phyloP scores from a whole-genome alignment of 345 rosid genomes.

The Murraya koenigii region DNA sequence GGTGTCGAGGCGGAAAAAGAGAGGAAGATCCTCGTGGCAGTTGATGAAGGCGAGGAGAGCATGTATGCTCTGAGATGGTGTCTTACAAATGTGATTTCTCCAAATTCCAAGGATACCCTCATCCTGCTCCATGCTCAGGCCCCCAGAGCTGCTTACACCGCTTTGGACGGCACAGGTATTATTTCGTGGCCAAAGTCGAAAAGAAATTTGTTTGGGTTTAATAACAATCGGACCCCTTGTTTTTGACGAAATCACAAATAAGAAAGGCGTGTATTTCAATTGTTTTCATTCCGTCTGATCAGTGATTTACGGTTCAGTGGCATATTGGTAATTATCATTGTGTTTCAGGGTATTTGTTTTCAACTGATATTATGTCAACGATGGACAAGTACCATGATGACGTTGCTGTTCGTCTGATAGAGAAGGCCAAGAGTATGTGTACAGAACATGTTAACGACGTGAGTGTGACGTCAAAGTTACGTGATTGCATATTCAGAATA shows the following conservation, averaged over 20 bases:
- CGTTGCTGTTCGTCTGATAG: constrained; percentile 41
- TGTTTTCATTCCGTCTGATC: not conserved
- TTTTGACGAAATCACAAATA: not conserved
- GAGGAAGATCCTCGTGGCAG: constrained; percentile 51
- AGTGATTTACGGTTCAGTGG: not conserved
- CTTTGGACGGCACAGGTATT: constrained; percentile 53
- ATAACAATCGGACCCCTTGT: not conserved
- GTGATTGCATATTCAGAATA: not conserved
- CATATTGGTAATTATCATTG: not conserved
- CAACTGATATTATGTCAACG: constrained; percentile 41
- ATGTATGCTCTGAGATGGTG: constrained; percentile 63
- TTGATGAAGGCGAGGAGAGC: constrained; percentile 68
- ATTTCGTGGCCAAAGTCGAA: not conserved
- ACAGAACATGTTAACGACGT: constrained; percentile 27
- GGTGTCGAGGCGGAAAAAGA: constrained; percentile 22
- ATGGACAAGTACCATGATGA: constrained; percentile 46
- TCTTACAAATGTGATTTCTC: constrained; percentile 37
- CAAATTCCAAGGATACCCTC: constrained; percentile 35
- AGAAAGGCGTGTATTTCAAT: no score
- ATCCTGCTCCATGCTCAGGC: constrained; percentile 51
- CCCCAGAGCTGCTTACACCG: constrained; percentile 30
- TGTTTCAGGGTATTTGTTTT: constrained; percentile 55
- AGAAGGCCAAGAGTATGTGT: constrained; percentile 51
- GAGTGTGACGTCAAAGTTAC: not conserved
- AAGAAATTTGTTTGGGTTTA: not conserved